Evolutionary conservation across 768 basidiomycete genomes (phyloP), one percentile per base, ranked within the genome.

Genomic region (Serendipita sp.): DNA sequence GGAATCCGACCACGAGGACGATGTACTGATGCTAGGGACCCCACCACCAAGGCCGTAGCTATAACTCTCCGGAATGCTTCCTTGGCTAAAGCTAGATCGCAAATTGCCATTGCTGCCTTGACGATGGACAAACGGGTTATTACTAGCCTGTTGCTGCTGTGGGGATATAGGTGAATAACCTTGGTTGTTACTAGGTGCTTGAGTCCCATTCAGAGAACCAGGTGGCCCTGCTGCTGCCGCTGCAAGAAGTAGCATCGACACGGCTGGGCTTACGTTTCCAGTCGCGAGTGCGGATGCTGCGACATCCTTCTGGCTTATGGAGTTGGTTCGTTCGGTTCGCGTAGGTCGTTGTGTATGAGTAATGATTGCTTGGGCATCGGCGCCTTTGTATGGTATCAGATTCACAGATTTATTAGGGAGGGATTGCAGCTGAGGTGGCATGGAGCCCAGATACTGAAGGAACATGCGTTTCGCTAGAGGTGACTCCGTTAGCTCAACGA

Each of bases 371-470:
- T 93, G 89, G 5, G 92, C 93, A 74, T 99, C 95, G 48, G 91
- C 81, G 1, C 91, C 92, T 73, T 94, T 94, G 76, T 98, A 99
- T 1, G 96, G 93, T 70, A 81, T 82, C 75, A 99, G 89, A 65
- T 77, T 77, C n/a, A 85, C 84, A 23, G 79, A 71, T 52, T 75
- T 73, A 38, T 81, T 81, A 67, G 78, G 77, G 51, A 3, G 84
- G 80, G 44, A 81, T 80, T 66, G 91, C 78, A 68, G 84, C 80
- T 67, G 85, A 72, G 51, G 87, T 4, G 56, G 91, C 66, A 86
- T 91, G 71, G 83, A 85, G 32, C 88, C 91, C 71, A 98, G 79
- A 46, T 90, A 85, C 65, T 86, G 83, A 44, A 99, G 87, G 78
- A 97, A 99, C 65, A 92, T 92, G 69, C 90, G 87, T 77, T 97